Conservation (phyloP, 768 basidiomycete species). For the Ramaria sp. region DNA sequence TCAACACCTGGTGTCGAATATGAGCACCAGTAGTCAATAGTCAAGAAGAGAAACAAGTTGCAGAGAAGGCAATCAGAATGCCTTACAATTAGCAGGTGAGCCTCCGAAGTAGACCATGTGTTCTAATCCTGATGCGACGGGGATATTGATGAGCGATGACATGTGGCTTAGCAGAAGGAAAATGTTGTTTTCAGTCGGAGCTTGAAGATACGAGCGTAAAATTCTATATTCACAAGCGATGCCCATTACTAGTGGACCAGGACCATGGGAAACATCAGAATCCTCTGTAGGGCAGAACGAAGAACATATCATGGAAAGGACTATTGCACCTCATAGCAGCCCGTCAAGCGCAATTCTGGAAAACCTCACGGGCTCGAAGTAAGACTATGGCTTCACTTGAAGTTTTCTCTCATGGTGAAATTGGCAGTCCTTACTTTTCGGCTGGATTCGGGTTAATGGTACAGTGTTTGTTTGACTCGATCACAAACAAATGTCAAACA, state of each 20-base stretch:
- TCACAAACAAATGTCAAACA: slow-evolving; percentile 2
- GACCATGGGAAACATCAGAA: not conserved
- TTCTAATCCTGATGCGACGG: too few relatives aligned
- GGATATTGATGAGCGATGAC: too few relatives aligned
- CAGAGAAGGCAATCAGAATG: too few relatives aligned
- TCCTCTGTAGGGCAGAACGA: not conserved
- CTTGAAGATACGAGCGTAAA: not conserved
- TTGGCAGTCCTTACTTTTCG: slow-evolving; percentile 84
- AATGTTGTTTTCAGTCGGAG: not conserved
- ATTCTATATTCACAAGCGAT: not conserved
- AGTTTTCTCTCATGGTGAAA: not conserved
- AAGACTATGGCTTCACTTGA: not conserved
- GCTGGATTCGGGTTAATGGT: slow-evolving; percentile 99
- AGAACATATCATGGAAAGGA: not conserved
- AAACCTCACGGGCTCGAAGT: not conserved
- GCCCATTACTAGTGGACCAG: not conserved
- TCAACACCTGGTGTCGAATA: too few relatives aligned
- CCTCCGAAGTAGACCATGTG: too few relatives aligned
- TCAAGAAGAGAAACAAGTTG: too few relatives aligned
- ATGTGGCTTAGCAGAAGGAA: too few relatives aligned
- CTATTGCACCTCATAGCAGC: not conserved
- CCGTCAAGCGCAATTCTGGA: not conserved
- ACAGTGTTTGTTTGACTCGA: not conserved
- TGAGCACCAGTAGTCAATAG: too few relatives aligned
- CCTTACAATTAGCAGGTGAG: too few relatives aligned